A percentile compares a stretch with the other conserved stretches of the same genome.
Conservation (phyloP, 192 early-diverging fungal genomes). For the Funneliformis geosporum region DNA sequence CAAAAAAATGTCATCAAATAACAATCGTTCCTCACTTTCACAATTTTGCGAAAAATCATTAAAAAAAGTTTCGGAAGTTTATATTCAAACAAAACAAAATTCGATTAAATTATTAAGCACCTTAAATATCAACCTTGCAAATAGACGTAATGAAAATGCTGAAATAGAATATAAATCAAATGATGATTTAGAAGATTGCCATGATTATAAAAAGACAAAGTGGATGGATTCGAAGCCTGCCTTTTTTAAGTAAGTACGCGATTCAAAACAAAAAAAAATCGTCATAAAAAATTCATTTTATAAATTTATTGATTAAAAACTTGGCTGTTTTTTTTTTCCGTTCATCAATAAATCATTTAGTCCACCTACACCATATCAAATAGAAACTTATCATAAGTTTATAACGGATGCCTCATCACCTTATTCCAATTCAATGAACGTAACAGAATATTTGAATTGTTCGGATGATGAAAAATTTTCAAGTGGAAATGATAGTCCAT, state of each 20-base stretch:
- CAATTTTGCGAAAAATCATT: not conserved
- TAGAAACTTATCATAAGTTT: not conserved
- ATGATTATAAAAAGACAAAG: not conserved
- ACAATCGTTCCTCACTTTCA: not conserved
- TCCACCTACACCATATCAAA: not conserved
- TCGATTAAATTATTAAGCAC: not conserved
- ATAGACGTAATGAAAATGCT: not conserved
- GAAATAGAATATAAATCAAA: not conserved
- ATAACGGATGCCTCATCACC: not conserved
- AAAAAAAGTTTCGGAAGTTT: not conserved
- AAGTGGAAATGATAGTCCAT: not conserved
- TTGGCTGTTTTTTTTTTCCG: no score
- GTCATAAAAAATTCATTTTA: not conserved
- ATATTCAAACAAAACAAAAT: not conserved
- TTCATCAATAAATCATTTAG: not conserved
- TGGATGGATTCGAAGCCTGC: not conserved
- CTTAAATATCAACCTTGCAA: not conserved
- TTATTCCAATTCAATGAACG: not conserved
- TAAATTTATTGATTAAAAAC: no score
- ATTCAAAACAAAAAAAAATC: not conserved
- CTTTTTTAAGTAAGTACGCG: not conserved
- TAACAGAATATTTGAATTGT: not conserved
- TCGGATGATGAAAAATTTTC: not conserved
- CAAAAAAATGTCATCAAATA: not conserved
- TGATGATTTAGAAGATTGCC: not conserved